Base-by-base conservation (phyloP, 2,329 filamentous ascomycete species). In the Colletotrichum lupini region DNA sequence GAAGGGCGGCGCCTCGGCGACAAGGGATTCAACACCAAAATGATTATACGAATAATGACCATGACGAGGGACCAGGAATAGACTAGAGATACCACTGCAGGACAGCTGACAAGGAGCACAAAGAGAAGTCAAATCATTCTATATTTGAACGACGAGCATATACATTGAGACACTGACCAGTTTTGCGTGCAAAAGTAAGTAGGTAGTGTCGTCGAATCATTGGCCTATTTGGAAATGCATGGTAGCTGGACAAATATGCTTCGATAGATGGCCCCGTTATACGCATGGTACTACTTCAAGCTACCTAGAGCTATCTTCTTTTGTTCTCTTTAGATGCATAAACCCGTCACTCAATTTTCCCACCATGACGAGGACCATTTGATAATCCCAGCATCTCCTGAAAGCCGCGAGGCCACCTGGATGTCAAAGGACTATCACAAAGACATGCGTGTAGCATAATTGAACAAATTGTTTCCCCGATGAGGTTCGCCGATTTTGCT, bases 401-500 rank as follows among this genome's bases (percentile, higher is more conserved):
- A 19, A 35, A 14, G 42, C 22, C 26, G 42, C 26, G 46, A 55
- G 30, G 53, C 16, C 5, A 26, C 35, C 14, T n/a, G 24, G 22
- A 26, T 57, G 35, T 37, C 16, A 59, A 22, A 19, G 53, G n/a
- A 42, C n/a, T 28, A 46, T 57, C 22, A 16, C 32, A 28, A 65
- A 62, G 58, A 61, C n/a, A 57, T 67, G 55, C 59, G 49, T 32
- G 30, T 30, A 24, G 60, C 68, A 32, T 58, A 28, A 42, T 53
- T 16, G 12, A 26, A 58, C 32, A 52, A 24, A 6, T 16, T 19
- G 30, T 42, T 26, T 63, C 53, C 9, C 76, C 74, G 72, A 91
- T 91, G 89, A 85, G 89, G 81, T 85, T 91, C 87, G 89, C 88
- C 84, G 92, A 89, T 84, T 90, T 87, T 79, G 84, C 87, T 75